Base-by-base conservation (phyloP, 2,329 filamentous ascomycete genomes). In the Bipolaris bicolor region DNA sequence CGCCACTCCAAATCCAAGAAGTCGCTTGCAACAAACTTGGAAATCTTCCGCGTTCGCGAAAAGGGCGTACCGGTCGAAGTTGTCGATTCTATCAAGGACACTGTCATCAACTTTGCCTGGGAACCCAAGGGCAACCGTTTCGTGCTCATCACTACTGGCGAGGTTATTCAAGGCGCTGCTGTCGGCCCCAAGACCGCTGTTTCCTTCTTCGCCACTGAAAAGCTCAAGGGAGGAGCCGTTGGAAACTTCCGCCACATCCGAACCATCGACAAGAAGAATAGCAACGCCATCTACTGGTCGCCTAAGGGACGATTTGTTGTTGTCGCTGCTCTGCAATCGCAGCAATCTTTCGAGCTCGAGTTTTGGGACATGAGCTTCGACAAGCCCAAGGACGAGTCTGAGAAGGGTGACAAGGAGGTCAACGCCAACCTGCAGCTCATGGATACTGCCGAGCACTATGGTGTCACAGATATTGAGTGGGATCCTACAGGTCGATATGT, bases 1-100 rank as follows among this genome's bases (percentile, higher is more conserved):
- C 87, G 95, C 65, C 95, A 99, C 84, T 97, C 92, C 77, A 99
- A 99, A 81, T 97, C 93, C 55, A 98, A 98, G 85, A 99, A 98
- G 81, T 97, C 92, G 2, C 87, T 96, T 71, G 94, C 93, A 60
- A 99, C 95, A 31, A 98, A 96, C 67, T 86, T 99, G 34, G 95
- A 99, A 78, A 98, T 99, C 75, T 99, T 99, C 89, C 91, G 95
- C 60, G 87, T 99, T 68, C 89, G 87, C 76, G 95, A 99, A 79
- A 99, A 99, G 86, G 94, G 95, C 67, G 95, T 99, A 2, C 95
- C 95, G 1, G 94, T 99, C 52, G 95, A 99, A 79, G 95, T 98
- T 55, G 92, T 99, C 49, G 95, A 99, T 79, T 92, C 90, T 52
- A 90, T 99, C 80, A 98, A 98, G 81, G 95, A 98, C 73, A 97